phyloP scores from a whole-genome alignment of 2,329 filamentous ascomycete genomes.

The Fonsecaea erecta region DNA sequence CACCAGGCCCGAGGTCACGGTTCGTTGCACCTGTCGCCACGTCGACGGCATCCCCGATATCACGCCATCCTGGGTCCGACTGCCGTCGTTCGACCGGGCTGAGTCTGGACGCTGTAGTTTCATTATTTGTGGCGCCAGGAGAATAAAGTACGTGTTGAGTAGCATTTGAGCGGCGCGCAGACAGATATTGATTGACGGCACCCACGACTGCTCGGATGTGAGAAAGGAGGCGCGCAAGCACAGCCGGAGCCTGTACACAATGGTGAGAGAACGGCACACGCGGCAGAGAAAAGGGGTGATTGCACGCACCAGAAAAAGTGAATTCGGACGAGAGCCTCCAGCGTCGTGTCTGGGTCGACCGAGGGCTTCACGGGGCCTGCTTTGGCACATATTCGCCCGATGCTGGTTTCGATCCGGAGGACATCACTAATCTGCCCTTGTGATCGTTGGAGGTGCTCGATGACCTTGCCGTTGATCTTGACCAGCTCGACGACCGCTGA shows the following conservation, averaged over 20 bases:
- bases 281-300: background rate
- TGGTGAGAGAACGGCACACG: background rate
- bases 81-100: background rate
- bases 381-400: background rate
- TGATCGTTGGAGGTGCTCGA: background rate
- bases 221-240: background rate
- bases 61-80: background rate
- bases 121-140: background rate
- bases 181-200: slow-evolving; percentile 3
- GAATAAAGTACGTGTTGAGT: slow-evolving; percentile 1
- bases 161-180: slow-evolving; percentile 1
- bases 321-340: background rate
- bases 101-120: background rate
- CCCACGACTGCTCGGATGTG: background rate
- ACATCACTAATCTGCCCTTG: background rate
- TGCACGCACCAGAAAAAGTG: background rate
- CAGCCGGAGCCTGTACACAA: background rate
- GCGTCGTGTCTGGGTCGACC: background rate
- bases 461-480: background rate
- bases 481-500: background rate
- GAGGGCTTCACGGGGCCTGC: background rate
- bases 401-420: background rate
- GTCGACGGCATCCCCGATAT: slow-evolving; percentile 1
- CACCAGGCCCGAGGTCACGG: background rate
- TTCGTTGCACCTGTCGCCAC: slow-evolving; percentile 1